Conservation (phyloP, 495 filamentous ascomycete species). For the Cercophora samala region DNA sequence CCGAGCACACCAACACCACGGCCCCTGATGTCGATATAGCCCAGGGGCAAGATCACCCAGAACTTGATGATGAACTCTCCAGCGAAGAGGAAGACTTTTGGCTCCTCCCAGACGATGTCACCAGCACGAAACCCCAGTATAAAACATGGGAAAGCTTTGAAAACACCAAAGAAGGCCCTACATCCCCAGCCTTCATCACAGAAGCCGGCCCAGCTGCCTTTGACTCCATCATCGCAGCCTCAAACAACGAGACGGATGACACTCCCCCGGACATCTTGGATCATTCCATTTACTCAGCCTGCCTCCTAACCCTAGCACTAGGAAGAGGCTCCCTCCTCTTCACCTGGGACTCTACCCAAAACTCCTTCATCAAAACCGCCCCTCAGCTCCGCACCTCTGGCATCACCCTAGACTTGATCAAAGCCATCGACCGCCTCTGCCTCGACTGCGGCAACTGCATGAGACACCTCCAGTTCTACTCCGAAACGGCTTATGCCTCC, state of each 20-base stretch:
- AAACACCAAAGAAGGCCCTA: slow-evolving; percentile 32
- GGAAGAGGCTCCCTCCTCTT: slow-evolving; percentile 82
- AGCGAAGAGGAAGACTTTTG: slow-evolving; percentile 51
- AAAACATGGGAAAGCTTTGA: slow-evolving; percentile 74
- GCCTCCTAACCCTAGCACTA: slow-evolving; percentile 68
- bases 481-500: slow-evolving; percentile 44
- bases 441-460: slow-evolving; percentile 58
- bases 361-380: slow-evolving; percentile 56
- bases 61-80: slow-evolving; percentile 1
- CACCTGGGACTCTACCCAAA: slow-evolving; percentile 56
- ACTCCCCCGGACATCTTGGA: slow-evolving; percentile 36
- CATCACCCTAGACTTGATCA: slow-evolving; percentile 55
- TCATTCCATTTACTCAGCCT: slow-evolving; percentile 53
- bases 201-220: slow-evolving; percentile 73
- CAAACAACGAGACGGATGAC: slow-evolving; percentile 3
- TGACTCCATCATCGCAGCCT: slow-evolving; percentile 58
- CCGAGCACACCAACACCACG: slow-evolving; percentile 26
- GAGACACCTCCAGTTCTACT: slow-evolving; percentile 52
- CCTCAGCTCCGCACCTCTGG: slow-evolving; percentile 64
- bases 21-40: background rate
- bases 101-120: slow-evolving; percentile 38
- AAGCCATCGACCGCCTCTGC: slow-evolving; percentile 56
- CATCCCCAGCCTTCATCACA: slow-evolving; percentile 59
- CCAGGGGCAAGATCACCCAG: slow-evolving; percentile 14
- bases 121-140: slow-evolving; percentile 40